Conservation (phyloP, 352 stramenopile species). For the Phytophthora hibernalis region DNA sequence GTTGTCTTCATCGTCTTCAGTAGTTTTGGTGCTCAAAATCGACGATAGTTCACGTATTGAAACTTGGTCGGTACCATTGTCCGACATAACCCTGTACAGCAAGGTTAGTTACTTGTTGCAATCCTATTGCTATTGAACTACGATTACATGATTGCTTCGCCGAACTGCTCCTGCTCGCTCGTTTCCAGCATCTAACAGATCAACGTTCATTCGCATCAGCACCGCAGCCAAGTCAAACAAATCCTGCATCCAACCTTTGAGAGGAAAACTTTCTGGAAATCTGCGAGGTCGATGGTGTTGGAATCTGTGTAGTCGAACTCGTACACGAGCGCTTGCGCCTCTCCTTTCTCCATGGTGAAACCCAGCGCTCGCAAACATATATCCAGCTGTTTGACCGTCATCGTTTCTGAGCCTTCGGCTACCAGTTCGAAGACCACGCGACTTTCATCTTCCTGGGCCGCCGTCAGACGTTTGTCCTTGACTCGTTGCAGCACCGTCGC, state of each 20-base stretch:
- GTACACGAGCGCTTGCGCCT: slow-evolving; percentile 46
- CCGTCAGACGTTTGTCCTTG: slow-evolving; percentile 37
- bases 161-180: slow-evolving; percentile 27
- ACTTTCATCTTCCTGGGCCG: slow-evolving; percentile 38
- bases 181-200: slow-evolving; percentile 30
- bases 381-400: slow-evolving; percentile 44
- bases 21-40: neutral
- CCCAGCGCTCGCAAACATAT: slow-evolving; percentile 41
- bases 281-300: slow-evolving; percentile 34
- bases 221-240: neutral
- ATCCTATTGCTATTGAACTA: neutral
- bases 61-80: slow-evolving; percentile 15
- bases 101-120: neutral
- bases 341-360: slow-evolving; percentile 28
- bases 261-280: slow-evolving; percentile 56
- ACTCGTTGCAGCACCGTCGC: slow-evolving; percentile 30
- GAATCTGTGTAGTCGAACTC: slow-evolving; percentile 56
- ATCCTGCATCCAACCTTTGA: slow-evolving; percentile 36
- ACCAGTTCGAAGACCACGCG: slow-evolving; percentile 33
- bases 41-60: slow-evolving; percentile 26
- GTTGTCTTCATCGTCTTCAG: neutral
- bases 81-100: slow-evolving; percentile 20
- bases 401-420: slow-evolving; percentile 18
- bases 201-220: neutral
- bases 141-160: slow-evolving; percentile 44